Conservation (phyloP, 345 rosid genomes). For the Eucalyptus cloeziana region DNA sequence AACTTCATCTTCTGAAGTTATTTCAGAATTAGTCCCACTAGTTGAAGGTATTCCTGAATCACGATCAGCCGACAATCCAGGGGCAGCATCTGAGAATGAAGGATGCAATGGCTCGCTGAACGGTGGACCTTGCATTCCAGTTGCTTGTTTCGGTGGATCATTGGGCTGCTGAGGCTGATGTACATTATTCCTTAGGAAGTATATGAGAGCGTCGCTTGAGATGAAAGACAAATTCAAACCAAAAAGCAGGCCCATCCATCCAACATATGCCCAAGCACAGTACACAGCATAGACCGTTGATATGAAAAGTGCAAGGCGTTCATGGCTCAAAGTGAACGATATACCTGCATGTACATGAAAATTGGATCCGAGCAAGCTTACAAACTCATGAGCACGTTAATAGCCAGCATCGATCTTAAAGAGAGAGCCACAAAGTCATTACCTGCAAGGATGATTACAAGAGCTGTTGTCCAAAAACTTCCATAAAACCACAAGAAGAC, state of each 20-base stretch:
- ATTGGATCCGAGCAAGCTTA: background rate
- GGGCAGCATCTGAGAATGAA: conserved; percentile 45
- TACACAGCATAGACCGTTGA: conserved; percentile 57
- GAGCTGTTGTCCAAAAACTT: conserved; percentile 81
- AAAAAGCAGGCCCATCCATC: conserved; percentile 80
- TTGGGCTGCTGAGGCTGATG: conserved; percentile 36
- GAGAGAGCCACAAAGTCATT: background rate
- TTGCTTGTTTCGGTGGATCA: conserved; percentile 22
- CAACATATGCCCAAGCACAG: conserved; percentile 69
- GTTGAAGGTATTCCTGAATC: conserved; percentile 79
- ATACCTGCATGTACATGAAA: conserved; percentile 36
- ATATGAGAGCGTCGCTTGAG: conserved; percentile 80
- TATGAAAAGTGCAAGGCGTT: conserved; percentile 59
- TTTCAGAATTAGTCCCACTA: conserved; percentile 70
- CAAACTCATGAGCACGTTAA: background rate
- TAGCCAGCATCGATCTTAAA: background rate
- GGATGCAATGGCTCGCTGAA: conserved; percentile 38
- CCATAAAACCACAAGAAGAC: conserved; percentile 81
- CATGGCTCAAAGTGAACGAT: conserved; percentile 52
- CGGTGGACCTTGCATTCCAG: conserved; percentile 32
- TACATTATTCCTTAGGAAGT: conserved; percentile 54
- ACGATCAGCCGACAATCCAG: conserved; percentile 55
- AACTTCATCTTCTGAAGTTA: conserved; percentile 92
- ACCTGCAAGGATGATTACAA: conserved; percentile 68
- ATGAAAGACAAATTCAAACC: conserved; percentile 82